These are phyloP conservation scores for Poronia punctata DNA, from an alignment of 495 filamentous ascomycete species.

Conservation along the genomic window DNA sequence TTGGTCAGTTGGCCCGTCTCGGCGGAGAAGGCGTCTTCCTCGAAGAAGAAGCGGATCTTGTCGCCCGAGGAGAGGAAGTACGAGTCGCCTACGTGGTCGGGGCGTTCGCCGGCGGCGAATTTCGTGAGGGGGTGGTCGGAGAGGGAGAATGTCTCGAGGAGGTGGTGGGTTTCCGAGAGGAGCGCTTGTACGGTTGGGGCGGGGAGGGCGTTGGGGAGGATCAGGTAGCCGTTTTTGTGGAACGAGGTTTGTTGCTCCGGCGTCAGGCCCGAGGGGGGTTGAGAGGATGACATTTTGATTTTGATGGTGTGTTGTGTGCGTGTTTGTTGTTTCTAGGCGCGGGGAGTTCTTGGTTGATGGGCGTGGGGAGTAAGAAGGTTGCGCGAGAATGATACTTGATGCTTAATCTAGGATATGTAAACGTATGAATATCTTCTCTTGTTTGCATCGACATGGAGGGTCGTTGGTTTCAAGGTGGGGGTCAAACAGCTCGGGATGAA, in stretches of 20 bases:
- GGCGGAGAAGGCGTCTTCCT: slow-evolving; percentile 69
- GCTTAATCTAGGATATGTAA: too few relatives aligned
- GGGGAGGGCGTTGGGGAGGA: slow-evolving; percentile 73
- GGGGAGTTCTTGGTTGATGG: too few relatives aligned
- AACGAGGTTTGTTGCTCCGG: slow-evolving; percentile 64
- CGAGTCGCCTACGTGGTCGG: slow-evolving; percentile 79
- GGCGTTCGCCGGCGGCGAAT: slow-evolving; percentile 73
- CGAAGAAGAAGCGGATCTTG: slow-evolving; percentile 96
- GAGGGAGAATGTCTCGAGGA: slow-evolving; percentile 70
- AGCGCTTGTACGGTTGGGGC: slow-evolving; percentile 56
- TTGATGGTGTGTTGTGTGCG: too few relatives aligned
- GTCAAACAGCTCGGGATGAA: too few relatives aligned
- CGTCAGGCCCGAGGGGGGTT: slow-evolving; percentile 51
- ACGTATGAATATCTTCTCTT: too few relatives aligned
- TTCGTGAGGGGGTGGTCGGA: slow-evolving; percentile 82
- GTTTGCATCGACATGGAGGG: too few relatives aligned
- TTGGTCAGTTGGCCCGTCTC: slow-evolving; percentile 51
- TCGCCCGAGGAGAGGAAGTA: slow-evolving; percentile 88
- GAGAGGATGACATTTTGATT: slow-evolving; percentile 11
- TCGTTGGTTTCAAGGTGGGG: too few relatives aligned
- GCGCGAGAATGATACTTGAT: too few relatives aligned
- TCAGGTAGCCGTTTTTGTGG: slow-evolving; percentile 77
- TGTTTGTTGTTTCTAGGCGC: too few relatives aligned
- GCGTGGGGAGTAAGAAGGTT: too few relatives aligned
- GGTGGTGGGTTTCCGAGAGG: slow-evolving; percentile 62